Percentiles rank a stretch among this genome's conserved stretches.
Conservation (phyloP, 345 rosid genomes). For the Aquilaria sinensis region DNA sequence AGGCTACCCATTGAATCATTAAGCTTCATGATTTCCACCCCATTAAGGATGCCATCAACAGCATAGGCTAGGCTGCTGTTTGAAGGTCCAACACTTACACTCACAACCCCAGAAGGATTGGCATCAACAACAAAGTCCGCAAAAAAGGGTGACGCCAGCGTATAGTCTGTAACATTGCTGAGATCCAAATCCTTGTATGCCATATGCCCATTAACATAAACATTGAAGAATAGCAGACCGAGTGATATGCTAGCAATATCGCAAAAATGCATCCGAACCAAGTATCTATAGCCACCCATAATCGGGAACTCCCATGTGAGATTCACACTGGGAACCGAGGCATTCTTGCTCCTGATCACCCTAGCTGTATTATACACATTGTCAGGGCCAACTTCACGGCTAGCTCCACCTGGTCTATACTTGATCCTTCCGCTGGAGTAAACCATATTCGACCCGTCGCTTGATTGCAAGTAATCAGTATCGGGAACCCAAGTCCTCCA, state of each 20-base stretch:
- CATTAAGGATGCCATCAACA: slow-evolving; percentile 73
- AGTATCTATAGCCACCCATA: slow-evolving; percentile 42
- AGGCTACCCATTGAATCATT: slow-evolving; percentile 83
- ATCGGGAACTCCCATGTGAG: slow-evolving; percentile 78
- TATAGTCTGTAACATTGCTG: slow-evolving; percentile 17
- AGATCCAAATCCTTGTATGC: slow-evolving; percentile 58
- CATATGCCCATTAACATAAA: slow-evolving; percentile 57
- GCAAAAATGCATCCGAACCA: slow-evolving; percentile 78
- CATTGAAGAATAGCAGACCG: slow-evolving; percentile 54
- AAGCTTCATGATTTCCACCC: slow-evolving; percentile 89
- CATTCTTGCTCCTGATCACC: slow-evolving; percentile 44
- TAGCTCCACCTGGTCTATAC: slow-evolving; percentile 62
- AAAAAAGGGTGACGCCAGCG: slow-evolving; percentile 71
- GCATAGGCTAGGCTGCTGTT: slow-evolving; percentile 32
- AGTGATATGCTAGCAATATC: slow-evolving; percentile 73
- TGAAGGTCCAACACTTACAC: slow-evolving; percentile 69
- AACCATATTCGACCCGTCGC: slow-evolving; percentile 32
- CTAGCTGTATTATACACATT: slow-evolving; percentile 63
- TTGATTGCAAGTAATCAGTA: slow-evolving; percentile 48
- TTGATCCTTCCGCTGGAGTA: slow-evolving; percentile 51
- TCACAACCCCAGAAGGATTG: slow-evolving; percentile 29
- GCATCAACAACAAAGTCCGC: slow-evolving; percentile 50
- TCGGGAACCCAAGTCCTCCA: slow-evolving; percentile 97
- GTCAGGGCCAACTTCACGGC: slow-evolving; percentile 81
- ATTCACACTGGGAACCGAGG: slow-evolving; percentile 35